phyloP scores from a whole-genome alignment of 176 grass and related monocot genomes.

The Ensete glaucum region DNA sequence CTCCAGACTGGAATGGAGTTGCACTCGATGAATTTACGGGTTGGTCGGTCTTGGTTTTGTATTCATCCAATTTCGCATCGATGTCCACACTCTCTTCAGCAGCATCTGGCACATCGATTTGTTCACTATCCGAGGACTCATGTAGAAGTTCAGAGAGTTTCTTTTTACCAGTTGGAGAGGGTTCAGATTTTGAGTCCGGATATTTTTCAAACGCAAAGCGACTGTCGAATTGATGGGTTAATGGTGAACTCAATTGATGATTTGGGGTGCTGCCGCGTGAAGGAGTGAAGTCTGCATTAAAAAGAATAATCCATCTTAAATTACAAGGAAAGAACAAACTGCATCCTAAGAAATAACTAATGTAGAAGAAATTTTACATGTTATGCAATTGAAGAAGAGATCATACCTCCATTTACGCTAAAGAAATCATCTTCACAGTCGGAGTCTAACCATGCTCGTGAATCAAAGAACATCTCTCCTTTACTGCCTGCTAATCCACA shows the following conservation, averaged over 20 bases:
- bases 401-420: slow-evolving; percentile 91
- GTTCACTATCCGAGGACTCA: slow-evolving; percentile 31
- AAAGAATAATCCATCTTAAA: slow-evolving; percentile 12
- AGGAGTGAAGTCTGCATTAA: slow-evolving; percentile 75
- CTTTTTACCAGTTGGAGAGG: slow-evolving; percentile 64
- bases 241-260: slow-evolving; percentile 37
- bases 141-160: slow-evolving; percentile 65
- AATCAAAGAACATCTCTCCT: slow-evolving; percentile 81
- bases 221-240: slow-evolving; percentile 26
- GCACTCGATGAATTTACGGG: slow-evolving; percentile 5
- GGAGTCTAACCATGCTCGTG: slow-evolving; percentile 67
- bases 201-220: slow-evolving; percentile 23
- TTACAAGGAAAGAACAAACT: slow-evolving; percentile 13
- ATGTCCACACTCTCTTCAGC: slow-evolving; percentile 17
- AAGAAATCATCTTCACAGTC: slow-evolving; percentile 94
- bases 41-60: slow-evolving; percentile 18
- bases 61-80: not conserved
- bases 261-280: slow-evolving; percentile 72
- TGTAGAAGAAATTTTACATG: not conserved
- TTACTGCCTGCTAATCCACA: slow-evolving; percentile 54
- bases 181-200: slow-evolving; percentile 41
- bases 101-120: not conserved
- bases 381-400: not conserved
- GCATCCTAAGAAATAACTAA: not conserved
- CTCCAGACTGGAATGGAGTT: slow-evolving; percentile 24